Base-by-base conservation (phyloP, 23 red algal species). In the Gracilariopsis chorda region DNA sequence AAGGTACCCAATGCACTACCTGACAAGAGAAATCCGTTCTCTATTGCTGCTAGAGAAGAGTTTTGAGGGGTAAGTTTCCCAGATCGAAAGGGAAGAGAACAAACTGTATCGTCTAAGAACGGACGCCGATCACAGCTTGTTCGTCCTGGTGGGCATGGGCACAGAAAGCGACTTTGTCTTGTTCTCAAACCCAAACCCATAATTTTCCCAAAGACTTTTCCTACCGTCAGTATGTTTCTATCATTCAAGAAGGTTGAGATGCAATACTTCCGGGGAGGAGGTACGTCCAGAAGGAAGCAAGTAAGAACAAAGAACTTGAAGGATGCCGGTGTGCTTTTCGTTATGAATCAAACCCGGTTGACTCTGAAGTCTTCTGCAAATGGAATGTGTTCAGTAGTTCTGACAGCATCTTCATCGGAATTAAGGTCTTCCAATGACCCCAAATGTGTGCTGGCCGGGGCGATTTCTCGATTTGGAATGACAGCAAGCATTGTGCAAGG, bases 281-380 rank as follows among this genome's bases (percentile, higher is more conserved):
- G 40, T 46, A 34, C 29, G 67, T 24, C 37, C 20, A 35, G 12
- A 36, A 47, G 29, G 28, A 21, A 24, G 11, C 8, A 73, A 7
- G 17, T 6, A 73, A 47, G 39, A 10, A 25, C 24, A 21, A 73
- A 73, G 28, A 19, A 46, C 16, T 19, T 7, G 28, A 73, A 17
- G 47, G 67, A 73, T 46, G 67, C 67, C 3, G 67, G 67, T 4
- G 67, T 73, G 32, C 9, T 48, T 51, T 45, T 76, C n/a, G 30
- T 57, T 47, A 69, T 78, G 51, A 46, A 58, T 21, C 61, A 77
- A n/a, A 44, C 70, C 28, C n/a, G 85, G 36, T 39, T 89, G 30
- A 89, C 85, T 37, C 51, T 76, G 19, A 89, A 77, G 85, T 89
- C 85, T 73, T 78, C 68, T 11, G 23, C 70, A 39, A 60, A 65